Evolutionary conservation across 2,329 filamentous ascomycete genomes (phyloP).

Genomic region (Pseudogymnoascus sp.): DNA sequence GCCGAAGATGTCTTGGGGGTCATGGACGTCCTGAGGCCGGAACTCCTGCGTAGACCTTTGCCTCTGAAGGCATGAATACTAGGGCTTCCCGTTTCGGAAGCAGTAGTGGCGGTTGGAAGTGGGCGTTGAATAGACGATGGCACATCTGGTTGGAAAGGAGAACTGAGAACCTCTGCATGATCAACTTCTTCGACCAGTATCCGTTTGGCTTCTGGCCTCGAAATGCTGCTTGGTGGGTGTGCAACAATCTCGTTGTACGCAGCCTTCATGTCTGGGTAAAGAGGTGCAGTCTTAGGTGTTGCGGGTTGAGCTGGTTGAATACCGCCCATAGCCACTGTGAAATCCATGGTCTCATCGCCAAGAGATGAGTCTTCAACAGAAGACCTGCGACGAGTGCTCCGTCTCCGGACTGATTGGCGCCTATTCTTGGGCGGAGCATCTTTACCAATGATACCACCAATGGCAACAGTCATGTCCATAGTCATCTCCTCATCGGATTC

Average conservation of each 20-base stretch:
- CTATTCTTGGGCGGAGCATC: constrained; percentile 20
- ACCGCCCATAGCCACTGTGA: constrained; percentile 49
- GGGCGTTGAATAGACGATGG: constrained; percentile 27
- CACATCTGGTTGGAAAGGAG: constrained; percentile 33
- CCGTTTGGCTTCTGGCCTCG: constrained; percentile 40
- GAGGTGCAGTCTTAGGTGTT: constrained; percentile 32
- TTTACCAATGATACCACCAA: constrained; percentile 43
- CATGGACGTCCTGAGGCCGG: constrained; percentile 34
- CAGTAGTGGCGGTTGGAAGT: constrained; percentile 31
- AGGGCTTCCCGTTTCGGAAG: constrained; percentile 47
- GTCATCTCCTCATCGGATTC: constrained; percentile 21
- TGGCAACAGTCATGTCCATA: constrained; percentile 49
- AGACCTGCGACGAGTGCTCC: constrained; percentile 32
- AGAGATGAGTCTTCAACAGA: constrained; percentile 24
- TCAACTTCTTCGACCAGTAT: constrained; percentile 54
- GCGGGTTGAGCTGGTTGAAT: constrained; percentile 36
- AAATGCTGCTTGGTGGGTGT: background rate
- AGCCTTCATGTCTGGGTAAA: constrained; percentile 14
- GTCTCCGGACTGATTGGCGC: constrained; percentile 29
- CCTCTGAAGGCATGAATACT: constrained; percentile 47
- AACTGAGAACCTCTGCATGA: constrained; percentile 39
- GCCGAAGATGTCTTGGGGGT: constrained; percentile 31
- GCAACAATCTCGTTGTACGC: background rate
- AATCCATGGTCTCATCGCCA: constrained; percentile 43
- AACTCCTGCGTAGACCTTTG: constrained; percentile 43